A percentile compares a stretch with the other conserved stretches of the same genome.
Conservation (phyloP, 1,139 yeast species). For the Entelexis sorbosivorans region DNA sequence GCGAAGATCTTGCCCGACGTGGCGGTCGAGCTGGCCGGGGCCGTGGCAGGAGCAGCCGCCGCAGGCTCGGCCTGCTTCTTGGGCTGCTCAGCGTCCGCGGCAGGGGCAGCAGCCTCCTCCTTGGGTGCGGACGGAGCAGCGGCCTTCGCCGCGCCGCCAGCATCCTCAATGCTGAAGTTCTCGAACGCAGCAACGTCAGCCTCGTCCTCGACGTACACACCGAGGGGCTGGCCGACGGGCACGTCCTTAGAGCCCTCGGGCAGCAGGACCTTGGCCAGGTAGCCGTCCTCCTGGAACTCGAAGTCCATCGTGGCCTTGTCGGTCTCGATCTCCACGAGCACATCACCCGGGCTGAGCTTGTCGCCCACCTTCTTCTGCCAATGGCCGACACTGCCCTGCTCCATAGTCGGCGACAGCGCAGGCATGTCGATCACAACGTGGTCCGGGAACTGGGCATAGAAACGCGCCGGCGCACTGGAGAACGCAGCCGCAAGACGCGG, state of each 20-base stretch:
- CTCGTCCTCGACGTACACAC: constrained; percentile 85
- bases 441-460: constrained; percentile 34
- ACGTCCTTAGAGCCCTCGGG: constrained; percentile 83
- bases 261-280: constrained; percentile 76
- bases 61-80: constrained; percentile 25
- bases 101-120: constrained; percentile 17
- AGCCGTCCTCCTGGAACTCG: constrained; percentile 98
- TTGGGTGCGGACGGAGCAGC: constrained; percentile 25
- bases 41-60: constrained; percentile 7
- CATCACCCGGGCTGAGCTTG: constrained; percentile 76
- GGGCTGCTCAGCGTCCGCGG: constrained; percentile 20
- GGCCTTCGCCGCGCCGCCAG: constrained; percentile 39
- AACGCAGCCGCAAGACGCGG: constrained; percentile 16
- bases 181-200: constrained; percentile 80
- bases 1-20: constrained; percentile 65
- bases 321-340: constrained; percentile 93
- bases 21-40: constrained; percentile 26
- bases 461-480: constrained; percentile 21
- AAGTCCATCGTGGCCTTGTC: constrained; percentile 99
- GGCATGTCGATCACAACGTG: constrained; percentile 76
- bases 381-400: constrained; percentile 78
- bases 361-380: constrained; percentile 92
- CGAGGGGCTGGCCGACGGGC: constrained; percentile 91
- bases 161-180: constrained; percentile 74
- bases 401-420: constrained; percentile 96